A percentile compares a stretch with the other conserved stretches of the same genome.
These are phyloP conservation scores for Dacryopinax spathularia DNA, from an alignment of 768 basidiomycete species.

Conservation along the genomic window DNA sequence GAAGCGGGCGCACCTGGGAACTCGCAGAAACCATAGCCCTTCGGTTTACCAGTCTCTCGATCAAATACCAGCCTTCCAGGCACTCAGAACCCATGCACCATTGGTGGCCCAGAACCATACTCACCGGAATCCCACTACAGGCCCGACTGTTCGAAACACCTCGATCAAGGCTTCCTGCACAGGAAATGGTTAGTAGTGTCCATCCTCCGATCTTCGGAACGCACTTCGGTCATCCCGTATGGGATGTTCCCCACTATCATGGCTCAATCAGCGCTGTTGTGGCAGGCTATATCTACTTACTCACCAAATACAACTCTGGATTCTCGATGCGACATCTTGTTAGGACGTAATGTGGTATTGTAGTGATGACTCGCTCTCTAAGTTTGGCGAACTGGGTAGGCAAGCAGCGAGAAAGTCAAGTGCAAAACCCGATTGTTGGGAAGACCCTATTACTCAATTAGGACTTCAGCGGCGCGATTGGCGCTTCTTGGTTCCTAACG, in stretches of 20 bases:
- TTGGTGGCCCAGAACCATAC: not conserved
- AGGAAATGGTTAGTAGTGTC: conserved; percentile 6
- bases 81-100: no score
- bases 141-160: conserved; percentile 77
- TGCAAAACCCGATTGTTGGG: no score
- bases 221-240: not conserved
- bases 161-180: conserved; percentile 65
- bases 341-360: no score
- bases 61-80: conserved; percentile 63
- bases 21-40: conserved; percentile 89
- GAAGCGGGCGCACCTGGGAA: conserved; percentile 55
- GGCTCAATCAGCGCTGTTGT: not conserved
- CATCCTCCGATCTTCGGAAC: not conserved
- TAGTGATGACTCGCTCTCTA: no score
- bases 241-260: conserved; percentile 1
- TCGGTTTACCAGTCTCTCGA: conserved; percentile 85
- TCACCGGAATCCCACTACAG: conserved; percentile 78
- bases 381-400: no score
- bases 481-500: no score
- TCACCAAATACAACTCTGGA: not conserved
- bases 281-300: not conserved
- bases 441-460: no score
- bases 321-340: not conserved
- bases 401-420: no score
- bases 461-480: no score